These are phyloP conservation scores for Conticribra weissflogii DNA, from an alignment of 108 stramenopile species.

Conservation along the genomic window DNA sequence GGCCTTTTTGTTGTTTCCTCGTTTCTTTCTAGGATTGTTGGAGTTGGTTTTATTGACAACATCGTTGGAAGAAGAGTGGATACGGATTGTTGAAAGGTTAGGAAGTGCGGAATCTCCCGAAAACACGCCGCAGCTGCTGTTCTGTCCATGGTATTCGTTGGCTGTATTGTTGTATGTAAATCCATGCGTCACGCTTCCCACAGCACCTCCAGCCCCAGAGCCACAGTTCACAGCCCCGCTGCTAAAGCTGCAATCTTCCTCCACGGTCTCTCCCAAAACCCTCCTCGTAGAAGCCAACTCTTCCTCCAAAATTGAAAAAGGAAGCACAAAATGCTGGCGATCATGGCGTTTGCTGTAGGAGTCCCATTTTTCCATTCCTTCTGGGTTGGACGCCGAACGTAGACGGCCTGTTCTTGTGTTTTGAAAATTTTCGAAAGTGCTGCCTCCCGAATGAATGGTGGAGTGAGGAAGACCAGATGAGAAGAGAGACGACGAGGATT, in stretches of 20 bases:
- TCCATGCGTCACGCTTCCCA: background rate
- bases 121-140: too few relatives aligned
- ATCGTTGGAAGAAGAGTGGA: too few relatives aligned
- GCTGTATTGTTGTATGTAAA: background rate
- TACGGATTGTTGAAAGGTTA: too few relatives aligned
- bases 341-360: slow-evolving; percentile 44
- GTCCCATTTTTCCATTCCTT: slow-evolving; percentile 92
- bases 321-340: slow-evolving; percentile 75
- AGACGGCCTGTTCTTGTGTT: slow-evolving; percentile 36
- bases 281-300: slow-evolving; percentile 73
- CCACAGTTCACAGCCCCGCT: background rate
- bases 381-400: slow-evolving; percentile 85
- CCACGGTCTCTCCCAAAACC: slow-evolving; percentile 52
- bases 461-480: slow-evolving; percentile 1
- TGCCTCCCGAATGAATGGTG: background rate
- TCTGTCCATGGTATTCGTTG: background rate
- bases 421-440: background rate
- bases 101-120: too few relatives aligned
- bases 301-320: slow-evolving; percentile 77
- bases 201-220: background rate
- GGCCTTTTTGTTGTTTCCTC: too few relatives aligned
- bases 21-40: too few relatives aligned
- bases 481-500: background rate
- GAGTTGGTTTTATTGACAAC: too few relatives aligned
- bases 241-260: slow-evolving; percentile 7